These are phyloP conservation scores for Lentinula sp. DNA, from an alignment of 768 basidiomycete species.

Conservation along the genomic window DNA sequence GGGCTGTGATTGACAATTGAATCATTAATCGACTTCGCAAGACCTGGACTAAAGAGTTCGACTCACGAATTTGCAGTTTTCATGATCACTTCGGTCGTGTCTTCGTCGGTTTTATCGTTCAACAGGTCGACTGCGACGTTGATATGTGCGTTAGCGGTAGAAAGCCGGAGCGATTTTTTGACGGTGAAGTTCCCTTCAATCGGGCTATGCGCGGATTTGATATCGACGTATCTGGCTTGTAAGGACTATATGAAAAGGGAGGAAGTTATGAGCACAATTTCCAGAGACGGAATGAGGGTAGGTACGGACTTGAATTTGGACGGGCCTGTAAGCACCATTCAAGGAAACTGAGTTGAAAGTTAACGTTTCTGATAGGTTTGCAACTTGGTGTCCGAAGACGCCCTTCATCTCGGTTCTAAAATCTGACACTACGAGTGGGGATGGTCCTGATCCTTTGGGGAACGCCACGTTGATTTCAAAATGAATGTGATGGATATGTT, in stretches of 20 bases:
- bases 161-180: conserved; percentile 17
- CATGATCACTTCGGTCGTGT: conserved; percentile 12
- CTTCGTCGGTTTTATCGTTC: conserved; percentile 5
- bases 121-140: conserved; percentile 18
- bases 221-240: conserved; percentile 12
- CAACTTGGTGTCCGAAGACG: conserved; percentile 22
- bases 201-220: conserved; percentile 24
- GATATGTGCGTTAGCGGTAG: conserved; percentile 29
- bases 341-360: conserved; percentile 20
- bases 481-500: conserved; percentile 12
- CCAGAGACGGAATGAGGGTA: neutral
- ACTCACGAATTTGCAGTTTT: conserved; percentile 20
- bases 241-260: conserved; percentile 20
- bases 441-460: conserved; percentile 14
- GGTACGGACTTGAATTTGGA: conserved; percentile 21
- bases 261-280: neutral
- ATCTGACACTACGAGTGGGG: conserved; percentile 17
- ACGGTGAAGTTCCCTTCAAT: conserved; percentile 33
- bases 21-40: neutral
- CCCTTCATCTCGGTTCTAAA: conserved; percentile 20
- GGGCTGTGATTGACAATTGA: neutral
- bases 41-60: neutral
- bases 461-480: conserved; percentile 24
- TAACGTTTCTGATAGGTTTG: conserved; percentile 19
- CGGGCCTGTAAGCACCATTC: conserved; percentile 16